Evolutionary conservation across 2,329 filamentous ascomycete species (phyloP).

Genomic region (Paracoccidioides lutzii): DNA sequence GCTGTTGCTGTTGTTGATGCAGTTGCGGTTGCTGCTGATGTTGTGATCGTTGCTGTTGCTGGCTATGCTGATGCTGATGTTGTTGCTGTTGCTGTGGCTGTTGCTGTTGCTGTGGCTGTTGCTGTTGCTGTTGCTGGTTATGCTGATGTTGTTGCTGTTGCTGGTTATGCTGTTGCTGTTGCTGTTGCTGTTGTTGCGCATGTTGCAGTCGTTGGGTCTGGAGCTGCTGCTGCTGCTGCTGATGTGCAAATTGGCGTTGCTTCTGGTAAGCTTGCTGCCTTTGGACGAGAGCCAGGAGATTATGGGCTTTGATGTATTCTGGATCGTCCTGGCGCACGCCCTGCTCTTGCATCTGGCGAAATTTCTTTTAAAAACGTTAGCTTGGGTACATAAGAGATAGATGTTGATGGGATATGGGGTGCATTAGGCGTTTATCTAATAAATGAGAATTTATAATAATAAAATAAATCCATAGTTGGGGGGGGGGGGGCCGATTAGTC

Average conservation of each 20-base stretch:
- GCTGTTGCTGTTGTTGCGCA: conserved; percentile 31
- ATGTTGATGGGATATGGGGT: neutral
- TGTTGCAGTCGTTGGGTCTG: conserved; percentile 35
- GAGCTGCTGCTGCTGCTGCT: conserved; percentile 33
- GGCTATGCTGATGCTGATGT: conserved; percentile 26
- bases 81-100: conserved; percentile 35
- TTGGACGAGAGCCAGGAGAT: conserved; percentile 60
- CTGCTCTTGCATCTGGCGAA: conserved; percentile 73
- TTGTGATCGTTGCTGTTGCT: conserved; percentile 32
- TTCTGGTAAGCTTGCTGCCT: conserved; percentile 47
- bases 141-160: conserved; percentile 26
- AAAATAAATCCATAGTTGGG: conserved; percentile 1
- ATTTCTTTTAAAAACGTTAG: conserved; percentile 53
- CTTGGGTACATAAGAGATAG: neutral
- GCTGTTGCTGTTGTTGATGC: conserved; percentile 33
- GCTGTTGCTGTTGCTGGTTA: conserved; percentile 15
- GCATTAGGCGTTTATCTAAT: neutral
- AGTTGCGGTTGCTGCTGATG: conserved; percentile 31
- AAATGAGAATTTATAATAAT: no score
- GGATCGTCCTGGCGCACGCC: conserved; percentile 73
- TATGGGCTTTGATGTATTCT: conserved; percentile 71
- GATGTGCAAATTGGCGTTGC: conserved; percentile 36
- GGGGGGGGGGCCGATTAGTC: neutral
- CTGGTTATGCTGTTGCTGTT: conserved; percentile 22
- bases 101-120: conserved; percentile 15